phyloP scores from a whole-genome alignment of 148 eudicot species.

The Hydrangea macrophylla region DNA sequence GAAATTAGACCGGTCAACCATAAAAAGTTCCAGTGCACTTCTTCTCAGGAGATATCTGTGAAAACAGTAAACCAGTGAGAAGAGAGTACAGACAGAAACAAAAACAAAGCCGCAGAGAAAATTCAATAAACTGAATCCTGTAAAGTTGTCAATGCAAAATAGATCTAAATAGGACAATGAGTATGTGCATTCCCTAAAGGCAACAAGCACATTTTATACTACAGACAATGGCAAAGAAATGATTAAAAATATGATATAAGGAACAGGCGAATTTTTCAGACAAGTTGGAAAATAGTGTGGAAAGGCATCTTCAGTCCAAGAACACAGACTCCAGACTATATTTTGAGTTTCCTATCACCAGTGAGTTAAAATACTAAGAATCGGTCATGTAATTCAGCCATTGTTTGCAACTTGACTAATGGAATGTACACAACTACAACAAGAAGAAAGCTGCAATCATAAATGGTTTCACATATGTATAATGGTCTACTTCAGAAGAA shows the following conservation, averaged over 20 bases:
- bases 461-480: too few species aligned
- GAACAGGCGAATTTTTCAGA: not conserved
- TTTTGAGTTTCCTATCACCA: not conserved
- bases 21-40: conserved; percentile 93
- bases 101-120: not conserved
- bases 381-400: not conserved
- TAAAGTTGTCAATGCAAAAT: not conserved
- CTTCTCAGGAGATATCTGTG: conserved; percentile 93
- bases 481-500: too few species aligned
- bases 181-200: not conserved
- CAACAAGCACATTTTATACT: not conserved
- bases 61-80: conserved; percentile 16
- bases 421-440: not conserved
- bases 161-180: not conserved
- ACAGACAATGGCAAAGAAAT: not conserved
- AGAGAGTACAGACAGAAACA: conserved; percentile 2
- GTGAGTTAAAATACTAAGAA: not conserved
- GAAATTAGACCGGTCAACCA: conserved; percentile 94
- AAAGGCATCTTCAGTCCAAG: not conserved
- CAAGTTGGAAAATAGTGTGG: not conserved
- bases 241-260: not conserved
- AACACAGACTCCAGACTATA: not conserved
- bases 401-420: not conserved
- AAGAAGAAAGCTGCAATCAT: too few species aligned
- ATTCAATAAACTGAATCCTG: too few species aligned